These are phyloP conservation scores for Phytophthora fragariaefolia DNA, from an alignment of 352 stramenopile genomes.

Conservation along the genomic window DNA sequence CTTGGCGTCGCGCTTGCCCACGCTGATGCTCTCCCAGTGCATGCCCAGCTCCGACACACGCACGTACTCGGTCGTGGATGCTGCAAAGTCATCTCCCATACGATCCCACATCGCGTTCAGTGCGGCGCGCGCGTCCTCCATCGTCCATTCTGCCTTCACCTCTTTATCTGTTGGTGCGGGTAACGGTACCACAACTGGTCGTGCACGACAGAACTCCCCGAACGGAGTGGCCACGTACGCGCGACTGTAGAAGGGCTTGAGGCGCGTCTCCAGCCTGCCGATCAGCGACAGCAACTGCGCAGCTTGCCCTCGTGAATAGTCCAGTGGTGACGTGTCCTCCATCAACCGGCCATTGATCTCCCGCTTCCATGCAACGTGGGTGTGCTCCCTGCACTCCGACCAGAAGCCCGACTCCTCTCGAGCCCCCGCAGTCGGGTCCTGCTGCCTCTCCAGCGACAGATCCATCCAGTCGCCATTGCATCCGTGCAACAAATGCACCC, in stretches of 20 bases:
- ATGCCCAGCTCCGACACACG: slow-evolving; percentile 60
- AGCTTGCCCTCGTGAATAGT: slow-evolving; percentile 32
- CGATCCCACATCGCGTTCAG: slow-evolving; percentile 37
- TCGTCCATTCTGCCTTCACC: slow-evolving; percentile 26
- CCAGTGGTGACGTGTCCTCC: slow-evolving; percentile 24
- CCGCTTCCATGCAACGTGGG: slow-evolving; percentile 15
- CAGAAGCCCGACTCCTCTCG: slow-evolving; percentile 21
- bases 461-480: slow-evolving; percentile 45
- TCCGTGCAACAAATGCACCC: slow-evolving; percentile 38
- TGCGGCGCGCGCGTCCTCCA: slow-evolving; percentile 29
- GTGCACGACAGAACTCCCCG: slow-evolving; percentile 39
- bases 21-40: slow-evolving; percentile 56
- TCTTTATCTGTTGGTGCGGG: slow-evolving; percentile 12
- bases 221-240: slow-evolving; percentile 40
- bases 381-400: slow-evolving; percentile 31
- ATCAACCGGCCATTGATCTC: slow-evolving; percentile 37
- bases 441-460: slow-evolving; percentile 28
- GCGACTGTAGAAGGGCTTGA: slow-evolving; percentile 39
- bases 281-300: slow-evolving; percentile 41
- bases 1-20: slow-evolving; percentile 23
- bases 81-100: slow-evolving; percentile 49
- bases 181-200: slow-evolving; percentile 37
- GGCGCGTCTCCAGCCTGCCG: slow-evolving; percentile 26
- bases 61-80: slow-evolving; percentile 33
- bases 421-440: slow-evolving; percentile 7